These are phyloP conservation scores for Fusarium haematococcum DNA, from an alignment of 2,329 filamentous ascomycete species.

Conservation along the genomic window DNA sequence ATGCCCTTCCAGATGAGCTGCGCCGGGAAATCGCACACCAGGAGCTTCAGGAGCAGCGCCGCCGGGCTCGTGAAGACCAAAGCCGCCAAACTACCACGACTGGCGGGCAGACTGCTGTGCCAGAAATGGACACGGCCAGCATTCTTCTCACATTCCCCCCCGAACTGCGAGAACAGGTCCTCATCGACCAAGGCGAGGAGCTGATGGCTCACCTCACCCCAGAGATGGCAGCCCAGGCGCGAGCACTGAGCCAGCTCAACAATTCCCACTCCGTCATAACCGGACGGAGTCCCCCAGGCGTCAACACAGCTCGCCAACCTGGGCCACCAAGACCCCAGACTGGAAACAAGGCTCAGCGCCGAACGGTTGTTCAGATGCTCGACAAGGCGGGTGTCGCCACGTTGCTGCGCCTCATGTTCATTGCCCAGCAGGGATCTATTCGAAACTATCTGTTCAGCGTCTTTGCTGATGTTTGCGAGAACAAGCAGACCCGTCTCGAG, in stretches of 20 bases:
- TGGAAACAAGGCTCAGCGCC: conserved; percentile 76
- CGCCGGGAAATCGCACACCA: conserved; percentile 91
- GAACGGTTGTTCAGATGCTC: conserved; percentile 93
- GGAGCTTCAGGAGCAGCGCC: conserved; percentile 88
- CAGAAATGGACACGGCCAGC: conserved; percentile 92
- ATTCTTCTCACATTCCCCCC: conserved; percentile 93
- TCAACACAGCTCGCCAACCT: conserved; percentile 31
- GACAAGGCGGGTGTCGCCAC: conserved; percentile 96
- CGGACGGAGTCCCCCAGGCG: conserved; percentile 47
- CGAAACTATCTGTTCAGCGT: conserved; percentile 87
- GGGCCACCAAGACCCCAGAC: conserved; percentile 54
- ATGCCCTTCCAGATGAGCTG: conserved; percentile 90
- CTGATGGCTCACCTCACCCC: conserved; percentile 86
- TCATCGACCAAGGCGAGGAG: conserved; percentile 92
- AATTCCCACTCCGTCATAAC: conserved; percentile 46
- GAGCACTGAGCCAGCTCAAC: conserved; percentile 68
- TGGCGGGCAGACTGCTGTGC: conserved; percentile 63
- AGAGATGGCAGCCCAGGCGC: conserved; percentile 87
- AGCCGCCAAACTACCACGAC: conserved; percentile 72
- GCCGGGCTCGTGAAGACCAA: conserved; percentile 85
- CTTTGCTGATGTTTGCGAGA: conserved; percentile 91
- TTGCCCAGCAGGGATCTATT: conserved; percentile 89
- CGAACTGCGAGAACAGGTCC: conserved; percentile 83
- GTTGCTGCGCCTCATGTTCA: conserved; percentile 98
- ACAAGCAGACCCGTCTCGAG: conserved; percentile 94